Evolutionary conservation across 2,329 filamentous ascomycete species (phyloP), one percentile per base, ranked within the genome.

Genomic region (Amesomyces nigricolor): DNA sequence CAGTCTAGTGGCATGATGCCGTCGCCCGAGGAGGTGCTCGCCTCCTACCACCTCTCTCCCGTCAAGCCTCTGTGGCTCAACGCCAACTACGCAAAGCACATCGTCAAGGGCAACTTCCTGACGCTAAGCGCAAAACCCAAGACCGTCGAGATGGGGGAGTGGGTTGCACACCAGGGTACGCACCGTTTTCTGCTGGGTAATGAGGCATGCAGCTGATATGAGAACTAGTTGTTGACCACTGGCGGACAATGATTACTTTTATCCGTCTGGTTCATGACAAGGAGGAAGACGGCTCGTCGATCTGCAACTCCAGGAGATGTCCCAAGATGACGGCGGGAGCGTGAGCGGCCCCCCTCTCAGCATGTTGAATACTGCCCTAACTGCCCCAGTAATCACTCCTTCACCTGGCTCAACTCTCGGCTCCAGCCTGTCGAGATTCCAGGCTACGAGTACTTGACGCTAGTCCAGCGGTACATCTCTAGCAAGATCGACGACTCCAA

Each of bases 81-180:
- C 66, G 80, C 86, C 54, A 75, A 83, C 59, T 87, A 89, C 68
- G 86, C 88, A 53, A 88, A 87, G 68, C 85, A 95, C 67, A 95
- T 96, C 62, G 91, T 96, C 67, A 95, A 92, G 76, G 92, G 92
- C 57, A 97, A 96, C 75, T 96, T 97, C 70, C 90, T 96, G 86
- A 96, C 92, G 10, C 75, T 97, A 57, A 95, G 91, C 66, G 90
- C 91, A 48, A 87, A 91, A 68, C 92, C 92, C 19, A 91, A 92
- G 75, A 91, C 94, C 54, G 89, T 96, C 45, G 92, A 96, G 67
- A 85, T 90, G 68, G 92, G 90, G 62, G 92, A 97, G 73, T 97
- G 92, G 92, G 81, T 96, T 64, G 91, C 91, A 60, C 90, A 96
- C 71, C 92, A 96, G 78, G 86, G 92, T 95, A 78, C 48, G 44